phyloP scores from a whole-genome alignment of 139 green algal species.

The Chlamydomonas schloesseri region DNA sequence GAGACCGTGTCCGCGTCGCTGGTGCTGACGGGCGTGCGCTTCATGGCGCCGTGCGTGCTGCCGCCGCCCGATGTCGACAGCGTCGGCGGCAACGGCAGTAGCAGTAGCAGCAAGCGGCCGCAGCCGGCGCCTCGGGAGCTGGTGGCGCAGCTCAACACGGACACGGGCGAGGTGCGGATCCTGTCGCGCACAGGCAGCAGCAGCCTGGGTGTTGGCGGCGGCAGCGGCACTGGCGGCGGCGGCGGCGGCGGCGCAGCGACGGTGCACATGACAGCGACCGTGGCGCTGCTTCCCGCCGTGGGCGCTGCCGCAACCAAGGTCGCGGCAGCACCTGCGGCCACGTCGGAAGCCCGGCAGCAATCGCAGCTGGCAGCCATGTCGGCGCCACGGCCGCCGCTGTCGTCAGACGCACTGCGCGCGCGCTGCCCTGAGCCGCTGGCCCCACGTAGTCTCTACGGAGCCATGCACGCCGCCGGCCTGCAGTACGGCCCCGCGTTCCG shows the following conservation, averaged over 20 bases:
- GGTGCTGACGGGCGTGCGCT: constrained; percentile 30
- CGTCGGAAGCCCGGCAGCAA: too few relatives aligned
- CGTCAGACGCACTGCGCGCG: constrained; percentile 59
- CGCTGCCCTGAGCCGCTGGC: constrained; percentile 48
- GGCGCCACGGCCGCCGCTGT: not conserved
- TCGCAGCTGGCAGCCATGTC: too few relatives aligned
- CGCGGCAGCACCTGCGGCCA: not conserved
- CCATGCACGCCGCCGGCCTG: constrained; percentile 66
- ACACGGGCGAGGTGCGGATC: constrained; percentile 45
- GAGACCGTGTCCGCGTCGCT: not conserved
- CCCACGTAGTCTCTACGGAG: constrained; percentile 55
- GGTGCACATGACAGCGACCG: constrained; percentile 37
- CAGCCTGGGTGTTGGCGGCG: not conserved
- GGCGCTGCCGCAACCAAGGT: not conserved
- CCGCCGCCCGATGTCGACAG: too few relatives aligned
- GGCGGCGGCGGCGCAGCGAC: not conserved
- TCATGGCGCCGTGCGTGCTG: constrained; percentile 68
- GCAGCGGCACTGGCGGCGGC: not conserved
- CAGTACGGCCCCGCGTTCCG: constrained; percentile 79
- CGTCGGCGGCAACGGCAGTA: too few relatives aligned
- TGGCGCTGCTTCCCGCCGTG: not conserved
- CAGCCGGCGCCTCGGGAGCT: constrained; percentile 30
- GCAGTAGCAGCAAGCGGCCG: not conserved
- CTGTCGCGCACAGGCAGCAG: constrained; percentile 44
- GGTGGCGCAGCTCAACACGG: constrained; percentile 24